These are phyloP conservation scores for Ceratobasidium sp. DNA, from an alignment of 1,284 basidiomycete genomes.

Conservation along the genomic window DNA sequence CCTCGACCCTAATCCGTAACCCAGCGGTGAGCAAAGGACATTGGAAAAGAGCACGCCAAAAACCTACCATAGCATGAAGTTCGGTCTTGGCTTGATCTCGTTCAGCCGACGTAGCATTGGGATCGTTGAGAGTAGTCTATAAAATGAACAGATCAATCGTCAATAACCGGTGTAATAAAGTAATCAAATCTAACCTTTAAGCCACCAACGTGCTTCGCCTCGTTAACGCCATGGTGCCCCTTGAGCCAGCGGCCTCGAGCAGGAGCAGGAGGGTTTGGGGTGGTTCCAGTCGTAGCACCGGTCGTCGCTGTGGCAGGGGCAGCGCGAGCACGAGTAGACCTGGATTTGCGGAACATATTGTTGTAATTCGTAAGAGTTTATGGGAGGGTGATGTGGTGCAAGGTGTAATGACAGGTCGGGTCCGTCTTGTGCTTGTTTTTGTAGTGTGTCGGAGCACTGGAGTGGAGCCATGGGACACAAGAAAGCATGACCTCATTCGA, in stretches of 20 bases:
- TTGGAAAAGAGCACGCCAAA: background rate
- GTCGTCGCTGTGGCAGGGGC: background rate
- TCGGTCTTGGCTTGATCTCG: slow-evolving; percentile 38
- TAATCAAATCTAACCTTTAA: slow-evolving; percentile 13
- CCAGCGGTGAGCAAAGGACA: background rate
- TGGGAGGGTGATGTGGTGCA: slow-evolving; percentile 5
- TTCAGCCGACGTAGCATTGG: slow-evolving; percentile 20
- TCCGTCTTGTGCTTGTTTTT: background rate
- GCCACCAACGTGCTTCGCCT: slow-evolving; percentile 15
- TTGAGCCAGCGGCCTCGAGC: slow-evolving; percentile 39
- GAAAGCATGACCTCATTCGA: slow-evolving; percentile 1
- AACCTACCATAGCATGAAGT: slow-evolving; percentile 38
- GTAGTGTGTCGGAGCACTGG: background rate
- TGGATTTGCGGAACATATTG: slow-evolving; percentile 30
- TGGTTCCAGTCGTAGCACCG: slow-evolving; percentile 1
- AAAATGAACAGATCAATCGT: background rate
- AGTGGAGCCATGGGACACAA: slow-evolving; percentile 6
- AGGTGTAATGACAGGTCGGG: slow-evolving; percentile 17
- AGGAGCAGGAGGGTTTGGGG: background rate
- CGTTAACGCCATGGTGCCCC: slow-evolving; percentile 26
- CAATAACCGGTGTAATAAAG: background rate
- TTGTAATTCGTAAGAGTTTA: slow-evolving; percentile 3
- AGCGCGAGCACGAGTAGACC: slow-evolving; percentile 19
- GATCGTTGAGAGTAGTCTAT: slow-evolving; percentile 29
- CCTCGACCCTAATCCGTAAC: slow-evolving; percentile 9